These are phyloP conservation scores for Leccinum variicolor DNA, from an alignment of 768 basidiomycete genomes.

Conservation along the genomic window DNA sequence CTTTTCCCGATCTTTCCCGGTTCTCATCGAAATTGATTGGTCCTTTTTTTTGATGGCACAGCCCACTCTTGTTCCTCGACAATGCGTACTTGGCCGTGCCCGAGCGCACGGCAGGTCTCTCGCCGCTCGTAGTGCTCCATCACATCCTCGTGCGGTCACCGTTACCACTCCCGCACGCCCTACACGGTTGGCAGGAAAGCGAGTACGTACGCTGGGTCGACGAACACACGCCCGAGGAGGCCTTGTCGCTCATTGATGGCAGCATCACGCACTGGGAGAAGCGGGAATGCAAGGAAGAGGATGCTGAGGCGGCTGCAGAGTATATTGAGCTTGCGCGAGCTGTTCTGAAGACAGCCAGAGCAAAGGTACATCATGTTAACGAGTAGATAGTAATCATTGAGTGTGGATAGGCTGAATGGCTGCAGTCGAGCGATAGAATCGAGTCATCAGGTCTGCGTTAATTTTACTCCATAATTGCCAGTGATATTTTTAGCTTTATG, in stretches of 20 bases:
- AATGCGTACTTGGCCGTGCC: conserved; percentile 64
- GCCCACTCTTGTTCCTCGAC: conserved; percentile 88
- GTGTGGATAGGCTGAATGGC: no score
- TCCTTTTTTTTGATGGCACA: conserved; percentile 27
- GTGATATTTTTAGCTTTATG: no score
- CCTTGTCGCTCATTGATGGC: conserved; percentile 75
- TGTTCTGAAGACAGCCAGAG: conserved; percentile 42
- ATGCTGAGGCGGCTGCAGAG: conserved; percentile 46
- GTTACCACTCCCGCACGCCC: conserved; percentile 77
- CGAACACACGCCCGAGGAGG: conserved; percentile 81
- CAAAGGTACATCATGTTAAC: no score
- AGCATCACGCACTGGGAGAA: conserved; percentile 80
- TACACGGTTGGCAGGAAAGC: conserved; percentile 92
- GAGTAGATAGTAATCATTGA: no score
- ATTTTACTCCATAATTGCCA: no score
- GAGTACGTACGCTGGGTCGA: conserved; percentile 97
- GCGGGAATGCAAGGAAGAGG: conserved; percentile 53
- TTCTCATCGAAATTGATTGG: neutral
- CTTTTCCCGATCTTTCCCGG: neutral
- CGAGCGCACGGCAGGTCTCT: conserved; percentile 69
- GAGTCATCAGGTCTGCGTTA: no score
- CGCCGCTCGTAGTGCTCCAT: conserved; percentile 85
- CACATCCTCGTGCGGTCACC: conserved; percentile 89
- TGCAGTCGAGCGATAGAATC: no score
- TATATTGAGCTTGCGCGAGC: conserved; percentile 65